phyloP scores from a whole-genome alignment of 2,329 filamentous ascomycete species.

The Cadophora luteo-olivacea region DNA sequence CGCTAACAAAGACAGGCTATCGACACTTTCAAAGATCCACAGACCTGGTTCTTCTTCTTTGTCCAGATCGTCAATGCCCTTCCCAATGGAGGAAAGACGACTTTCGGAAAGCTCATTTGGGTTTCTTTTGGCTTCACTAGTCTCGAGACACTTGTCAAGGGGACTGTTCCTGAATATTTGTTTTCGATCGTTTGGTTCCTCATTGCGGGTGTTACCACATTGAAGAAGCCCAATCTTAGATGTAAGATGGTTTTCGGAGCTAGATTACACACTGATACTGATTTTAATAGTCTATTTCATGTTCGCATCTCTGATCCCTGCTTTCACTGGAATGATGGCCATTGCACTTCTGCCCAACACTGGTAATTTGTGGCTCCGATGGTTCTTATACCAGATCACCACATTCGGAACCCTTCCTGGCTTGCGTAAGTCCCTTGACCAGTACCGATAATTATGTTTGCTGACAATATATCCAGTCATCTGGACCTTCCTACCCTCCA shows the following conservation, averaged over 20 bases:
- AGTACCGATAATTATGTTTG: neutral
- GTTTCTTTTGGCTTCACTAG: neutral
- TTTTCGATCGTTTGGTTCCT: neutral
- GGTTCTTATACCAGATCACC: slow-evolving; percentile 1
- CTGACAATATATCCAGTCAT: neutral
- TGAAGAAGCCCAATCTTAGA: neutral
- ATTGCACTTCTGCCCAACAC: neutral
- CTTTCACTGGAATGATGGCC: neutral
- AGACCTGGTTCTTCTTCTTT: slow-evolving; percentile 13
- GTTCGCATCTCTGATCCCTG: neutral
- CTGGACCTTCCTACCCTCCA: neutral
- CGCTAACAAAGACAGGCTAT: slow-evolving; percentile 29
- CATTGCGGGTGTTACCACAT: neutral
- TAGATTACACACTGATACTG: neutral
- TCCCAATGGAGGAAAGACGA: neutral
- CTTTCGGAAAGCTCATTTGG: neutral
- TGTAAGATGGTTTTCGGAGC: neutral
- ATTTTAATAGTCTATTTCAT: neutral
- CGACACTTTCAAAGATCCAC: slow-evolving; percentile 10
- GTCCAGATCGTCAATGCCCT: neutral
- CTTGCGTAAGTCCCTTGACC: neutral
- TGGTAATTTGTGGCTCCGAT: neutral
- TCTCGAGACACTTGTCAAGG: neutral
- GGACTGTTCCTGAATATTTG: neutral
- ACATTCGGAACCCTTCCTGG: neutral